Evolutionary conservation across 2,329 filamentous ascomycete species (phyloP).

Genomic region (Penicillium sp.): DNA sequence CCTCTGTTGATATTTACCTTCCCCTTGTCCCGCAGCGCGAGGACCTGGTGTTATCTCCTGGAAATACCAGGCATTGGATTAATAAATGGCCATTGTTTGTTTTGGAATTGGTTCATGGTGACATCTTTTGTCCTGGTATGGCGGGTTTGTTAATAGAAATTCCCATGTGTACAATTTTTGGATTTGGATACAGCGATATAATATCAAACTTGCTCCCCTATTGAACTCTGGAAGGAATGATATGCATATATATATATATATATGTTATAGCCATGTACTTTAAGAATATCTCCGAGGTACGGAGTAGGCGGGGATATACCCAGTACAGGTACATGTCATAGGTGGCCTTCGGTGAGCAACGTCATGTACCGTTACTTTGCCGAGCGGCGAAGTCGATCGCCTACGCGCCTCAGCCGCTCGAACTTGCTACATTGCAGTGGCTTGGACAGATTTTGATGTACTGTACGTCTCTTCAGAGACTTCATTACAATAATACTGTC

Average conservation of each 20-base stretch:
- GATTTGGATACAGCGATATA: constrained; percentile 1
- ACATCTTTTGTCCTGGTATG: neutral
- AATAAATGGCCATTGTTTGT: neutral
- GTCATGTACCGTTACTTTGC: constrained; percentile 24
- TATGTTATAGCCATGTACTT: neutral
- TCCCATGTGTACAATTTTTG: constrained; percentile 15
- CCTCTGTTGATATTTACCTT: constrained; percentile 6
- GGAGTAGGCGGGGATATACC: neutral
- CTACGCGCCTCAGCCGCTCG: constrained; percentile 5
- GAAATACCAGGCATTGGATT: neutral
- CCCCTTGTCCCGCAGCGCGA: constrained; percentile 9
- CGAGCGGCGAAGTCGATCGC: constrained; percentile 27
- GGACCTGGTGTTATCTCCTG: constrained; percentile 14
- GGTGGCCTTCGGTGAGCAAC: constrained; percentile 4
- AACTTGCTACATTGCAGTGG: constrained; percentile 2
- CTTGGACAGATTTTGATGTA: constrained; percentile 1
- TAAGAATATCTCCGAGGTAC: neutral
- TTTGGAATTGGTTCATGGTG: neutral
- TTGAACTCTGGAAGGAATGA: neutral
- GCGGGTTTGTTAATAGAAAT: constrained; percentile 17
- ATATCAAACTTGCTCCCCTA: neutral
- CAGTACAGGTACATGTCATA: constrained; percentile 12
- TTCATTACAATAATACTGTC: neutral
- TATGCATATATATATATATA: neutral
- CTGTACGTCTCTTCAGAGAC: neutral